Base-by-base conservation (phyloP, 2,329 filamentous ascomycete genomes). In the Diaporthe ilicicola region DNA sequence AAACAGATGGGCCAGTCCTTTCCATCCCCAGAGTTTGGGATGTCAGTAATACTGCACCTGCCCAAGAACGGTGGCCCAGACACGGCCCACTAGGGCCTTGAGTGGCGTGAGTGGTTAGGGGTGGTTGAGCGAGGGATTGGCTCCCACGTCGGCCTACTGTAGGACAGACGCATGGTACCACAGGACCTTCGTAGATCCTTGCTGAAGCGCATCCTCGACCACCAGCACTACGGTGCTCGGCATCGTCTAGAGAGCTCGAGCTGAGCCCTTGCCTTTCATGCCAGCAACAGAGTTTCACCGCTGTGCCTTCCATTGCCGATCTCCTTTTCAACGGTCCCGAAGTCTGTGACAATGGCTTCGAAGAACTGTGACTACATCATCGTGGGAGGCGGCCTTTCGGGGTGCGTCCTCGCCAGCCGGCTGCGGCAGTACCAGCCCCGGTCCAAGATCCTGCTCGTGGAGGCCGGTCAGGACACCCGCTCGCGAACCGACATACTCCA, bases 361-460 rank as follows among this genome's bases (percentile, higher is more conserved):
- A 22, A 15, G 19, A 39, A 24, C 12, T 70, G 67, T 37, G 81
- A 83, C 56, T 80, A 78, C 69, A 81, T 84, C 6, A 75, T 84
- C 24, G 76, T 82, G 4, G 82, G 81, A 5, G 81, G 79, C 7
- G 82, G 81, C 22, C 76, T 82, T 1, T 76, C 78, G 1, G 81
- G 81, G 22, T 78, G 78, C 10, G 80, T 82, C 27, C 69, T 82
- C 7, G 79, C 81, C 1, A 80, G 78, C 56, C 75, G 81, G 7
- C 76, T 84, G 2, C 48, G 55, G 19, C 64, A 72, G 56, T 72
- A 73, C 2, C 66, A 62, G 29, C 76, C 78, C 24, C 73, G 72
- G n/a, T 75, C 73, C 17, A 66, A 17, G 1, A 80, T 84, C 5
- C 71, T 83, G 48, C 74, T 84, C 13, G 75, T 84, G 24, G 82